Evolutionary conservation across 441 rosid species (phyloP), one percentile per base, ranked within the genome.

Genomic region (Sinapis alba): DNA sequence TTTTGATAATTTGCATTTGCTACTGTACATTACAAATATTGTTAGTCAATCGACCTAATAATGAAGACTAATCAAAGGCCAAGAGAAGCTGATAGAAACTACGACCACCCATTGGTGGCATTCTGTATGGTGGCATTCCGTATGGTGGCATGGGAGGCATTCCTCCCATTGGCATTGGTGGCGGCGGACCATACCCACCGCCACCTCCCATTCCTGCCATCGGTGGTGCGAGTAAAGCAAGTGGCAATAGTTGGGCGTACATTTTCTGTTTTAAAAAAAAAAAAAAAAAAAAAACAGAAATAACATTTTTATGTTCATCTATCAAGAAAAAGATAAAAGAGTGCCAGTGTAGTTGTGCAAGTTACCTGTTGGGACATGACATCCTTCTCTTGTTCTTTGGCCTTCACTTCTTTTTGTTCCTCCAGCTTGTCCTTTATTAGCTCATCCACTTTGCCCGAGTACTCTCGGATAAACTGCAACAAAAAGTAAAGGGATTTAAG

Each of bases 241-340:
- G 99, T 50, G 99, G 98, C 78, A 96, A 82, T 71, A 96, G 78
- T 75, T 96, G 99, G 7, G 99, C 98, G 68, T 96, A 94, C 99
- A 96, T 96, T 82, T 94, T 96, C 98, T 96, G 95, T 32, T 74
- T 19, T 32, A 9, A 27, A 7, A 6, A 60, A 19, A 11, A 68
- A 9, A 59, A 28, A 38, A 67, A 47, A 53, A 70, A 54, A 24
- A 72, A 28, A 38, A 67, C 38, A 53, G 68, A 54, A 24, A 72
- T 20, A 65, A 0, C 7, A 58, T 5, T 45, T 38, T 23, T 24
- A 13, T 18, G 58, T 45, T 13, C 23, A 24, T 45, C 7, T 30
- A 15, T 65, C 34, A 71, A 71, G 4, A 62, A 7, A 63, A 23
- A 53, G 54, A 58, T n/a, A n/a, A 18, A 7, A 65, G 68, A 59